phyloP scores from a whole-genome alignment of 1,139 yeast species.

The Pichia sp. region DNA sequence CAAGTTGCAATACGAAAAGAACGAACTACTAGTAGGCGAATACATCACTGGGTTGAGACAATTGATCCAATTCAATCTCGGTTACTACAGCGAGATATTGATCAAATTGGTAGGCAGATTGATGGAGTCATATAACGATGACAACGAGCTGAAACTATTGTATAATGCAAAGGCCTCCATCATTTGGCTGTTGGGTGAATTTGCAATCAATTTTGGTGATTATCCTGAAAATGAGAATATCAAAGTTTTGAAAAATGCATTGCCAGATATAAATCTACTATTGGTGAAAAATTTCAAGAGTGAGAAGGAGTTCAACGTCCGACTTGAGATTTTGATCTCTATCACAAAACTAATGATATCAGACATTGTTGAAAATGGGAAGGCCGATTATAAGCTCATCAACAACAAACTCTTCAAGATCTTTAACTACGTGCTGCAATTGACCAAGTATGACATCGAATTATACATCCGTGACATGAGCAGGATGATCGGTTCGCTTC shows the following conservation, averaged over 20 bases:
- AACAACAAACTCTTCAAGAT: constrained; percentile 47
- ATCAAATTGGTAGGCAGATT: constrained; percentile 38
- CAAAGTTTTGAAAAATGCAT: constrained; percentile 14
- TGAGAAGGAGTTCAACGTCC: constrained; percentile 45
- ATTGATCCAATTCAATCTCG: constrained; percentile 62
- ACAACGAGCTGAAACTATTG: constrained; percentile 15
- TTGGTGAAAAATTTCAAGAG: constrained; percentile 52
- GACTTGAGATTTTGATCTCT: constrained; percentile 67
- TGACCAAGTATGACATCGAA: constrained; percentile 70
- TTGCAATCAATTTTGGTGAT: constrained; percentile 35
- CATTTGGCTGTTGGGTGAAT: constrained; percentile 90
- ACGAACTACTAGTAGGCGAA: constrained; percentile 29
- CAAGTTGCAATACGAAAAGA: constrained; percentile 21
- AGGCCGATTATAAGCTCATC: constrained; percentile 21
- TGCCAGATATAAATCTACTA: constrained; percentile 69
- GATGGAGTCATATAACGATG: constrained; percentile 13
- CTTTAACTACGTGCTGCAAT: constrained; percentile 58
- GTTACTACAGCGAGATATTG: constrained; percentile 39
- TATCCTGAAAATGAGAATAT: constrained; percentile 26
- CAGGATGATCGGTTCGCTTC: constrained; percentile 59
- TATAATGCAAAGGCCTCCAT: constrained; percentile 70
- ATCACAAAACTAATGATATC: constrained; percentile 67
- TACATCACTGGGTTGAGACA: constrained; percentile 48
- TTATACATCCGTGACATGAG: constrained; percentile 86
- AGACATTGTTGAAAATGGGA: constrained; percentile 22